phyloP scores from a whole-genome alignment of 192 early-diverging fungal species.

The Dispira simplex region DNA sequence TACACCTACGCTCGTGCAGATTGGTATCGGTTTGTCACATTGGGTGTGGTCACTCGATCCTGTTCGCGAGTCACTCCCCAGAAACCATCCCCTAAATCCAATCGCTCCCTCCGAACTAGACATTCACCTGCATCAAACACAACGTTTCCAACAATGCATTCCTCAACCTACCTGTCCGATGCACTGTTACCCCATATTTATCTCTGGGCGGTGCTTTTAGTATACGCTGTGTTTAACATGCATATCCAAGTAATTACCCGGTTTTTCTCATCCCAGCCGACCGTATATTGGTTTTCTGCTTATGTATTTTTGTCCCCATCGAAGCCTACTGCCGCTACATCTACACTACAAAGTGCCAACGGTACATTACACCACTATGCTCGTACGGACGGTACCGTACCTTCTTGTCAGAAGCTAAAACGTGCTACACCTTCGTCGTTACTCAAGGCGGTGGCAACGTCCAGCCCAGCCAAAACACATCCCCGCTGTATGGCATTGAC shows the following conservation, averaged over 20 bases:
- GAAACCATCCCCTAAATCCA: no score
- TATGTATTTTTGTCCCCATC: constrained; percentile 23
- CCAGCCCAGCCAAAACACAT: no score
- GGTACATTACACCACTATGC: no score
- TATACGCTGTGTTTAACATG: constrained; percentile 51
- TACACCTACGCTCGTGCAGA: constrained; percentile 34
- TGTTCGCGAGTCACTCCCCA: no score
- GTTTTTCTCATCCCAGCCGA: constrained; percentile 66
- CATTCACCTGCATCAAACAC: background rate
- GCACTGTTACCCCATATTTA: constrained; percentile 43
- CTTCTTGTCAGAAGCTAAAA: no score
- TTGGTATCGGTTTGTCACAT: constrained; percentile 28
- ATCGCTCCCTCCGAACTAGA: background rate
- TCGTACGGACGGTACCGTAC: no score
- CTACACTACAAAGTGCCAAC: background rate
- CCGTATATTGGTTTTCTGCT: constrained; percentile 67
- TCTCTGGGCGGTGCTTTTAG: constrained; percentile 45
- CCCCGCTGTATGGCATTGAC: no score
- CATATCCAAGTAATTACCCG: constrained; percentile 85
- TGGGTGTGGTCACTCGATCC: constrained; percentile 27
- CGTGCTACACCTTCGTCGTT: no score
- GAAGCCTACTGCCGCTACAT: background rate
- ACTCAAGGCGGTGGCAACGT: background rate
- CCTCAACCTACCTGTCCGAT: constrained; percentile 8
- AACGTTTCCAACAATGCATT: constrained; percentile 7